Conservation (phyloP, 2,329 filamentous ascomycete species). For the Decorospora gaudefroyi region DNA sequence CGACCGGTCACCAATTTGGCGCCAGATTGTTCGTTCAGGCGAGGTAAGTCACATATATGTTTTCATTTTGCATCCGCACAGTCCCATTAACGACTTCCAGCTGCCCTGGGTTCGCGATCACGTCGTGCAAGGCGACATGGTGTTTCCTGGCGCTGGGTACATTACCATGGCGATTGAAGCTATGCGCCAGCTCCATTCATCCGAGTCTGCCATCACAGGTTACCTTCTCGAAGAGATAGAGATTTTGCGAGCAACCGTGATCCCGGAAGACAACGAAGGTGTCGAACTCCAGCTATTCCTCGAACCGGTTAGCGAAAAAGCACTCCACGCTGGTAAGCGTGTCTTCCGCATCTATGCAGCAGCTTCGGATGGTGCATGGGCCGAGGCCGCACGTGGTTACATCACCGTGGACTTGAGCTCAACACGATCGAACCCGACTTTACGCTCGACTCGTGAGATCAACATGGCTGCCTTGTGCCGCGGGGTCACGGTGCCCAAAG, state of each 20-base stretch:
- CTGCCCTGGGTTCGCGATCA: constrained; percentile 2
- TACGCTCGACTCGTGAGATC: neutral
- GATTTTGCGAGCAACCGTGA: neutral
- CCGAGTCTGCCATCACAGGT: neutral
- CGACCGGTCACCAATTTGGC: too few relatives aligned
- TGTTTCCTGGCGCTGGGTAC: neutral
- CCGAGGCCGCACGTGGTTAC: neutral
- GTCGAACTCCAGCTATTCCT: neutral
- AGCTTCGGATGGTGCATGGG: neutral
- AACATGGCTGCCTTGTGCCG: too few relatives aligned
- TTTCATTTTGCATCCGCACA: too few relatives aligned
- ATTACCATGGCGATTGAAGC: constrained; percentile 1
- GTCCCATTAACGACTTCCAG: too few relatives aligned
- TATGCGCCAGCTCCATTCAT: neutral
- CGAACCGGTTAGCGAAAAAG: neutral
- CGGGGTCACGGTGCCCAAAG: neutral
- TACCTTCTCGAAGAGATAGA: neutral
- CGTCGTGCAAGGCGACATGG: neutral
- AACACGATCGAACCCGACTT: neutral
- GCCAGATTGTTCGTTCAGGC: too few relatives aligned
- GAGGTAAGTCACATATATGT: too few relatives aligned
- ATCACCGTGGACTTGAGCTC: neutral
- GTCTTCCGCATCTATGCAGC: neutral
- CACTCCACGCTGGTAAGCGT: neutral
- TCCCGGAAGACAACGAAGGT: neutral